Evolutionary conservation across 331 rosid species (phyloP).

Genomic region (Prunus yedoensis): DNA sequence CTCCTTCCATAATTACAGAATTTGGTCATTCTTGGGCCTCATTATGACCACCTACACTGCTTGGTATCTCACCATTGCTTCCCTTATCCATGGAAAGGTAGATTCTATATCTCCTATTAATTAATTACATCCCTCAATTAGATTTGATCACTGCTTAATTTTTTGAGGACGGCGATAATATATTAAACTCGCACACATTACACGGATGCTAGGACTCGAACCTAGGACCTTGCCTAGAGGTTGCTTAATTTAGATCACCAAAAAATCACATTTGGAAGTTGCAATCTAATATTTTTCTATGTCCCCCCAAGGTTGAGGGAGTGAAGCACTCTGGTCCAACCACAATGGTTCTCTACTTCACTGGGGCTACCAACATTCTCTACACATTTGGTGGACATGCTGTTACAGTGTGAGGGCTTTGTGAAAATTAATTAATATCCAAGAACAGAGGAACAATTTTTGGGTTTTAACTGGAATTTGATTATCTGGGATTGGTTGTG

Average conservation of each 20-base stretch:
- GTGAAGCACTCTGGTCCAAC: slow-evolving; percentile 95
- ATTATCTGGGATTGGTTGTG: slow-evolving; percentile 10
- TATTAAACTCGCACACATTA: too few relatives aligned
- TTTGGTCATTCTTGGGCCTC: slow-evolving; percentile 94
- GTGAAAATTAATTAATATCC: not conserved
- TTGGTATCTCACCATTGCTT: slow-evolving; percentile 95
- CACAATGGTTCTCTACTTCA: slow-evolving; percentile 85
- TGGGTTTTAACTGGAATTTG: slow-evolving; percentile 5
- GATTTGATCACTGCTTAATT: too few relatives aligned
- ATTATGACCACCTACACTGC: slow-evolving; percentile 93
- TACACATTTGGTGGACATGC: slow-evolving; percentile 99
- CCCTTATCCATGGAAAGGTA: slow-evolving; percentile 96
- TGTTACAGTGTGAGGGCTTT: slow-evolving; percentile 77
- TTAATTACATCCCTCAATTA: too few relatives aligned
- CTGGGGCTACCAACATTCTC: slow-evolving; percentile 97
- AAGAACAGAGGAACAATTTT: too few relatives aligned
- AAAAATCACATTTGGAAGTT: too few relatives aligned
- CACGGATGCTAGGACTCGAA: too few relatives aligned
- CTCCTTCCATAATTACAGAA: slow-evolving; percentile 92
- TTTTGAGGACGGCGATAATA: too few relatives aligned
- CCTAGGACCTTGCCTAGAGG: too few relatives aligned
- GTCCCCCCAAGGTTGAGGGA: slow-evolving; percentile 59
- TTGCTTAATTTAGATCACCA: too few relatives aligned
- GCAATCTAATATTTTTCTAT: not conserved
- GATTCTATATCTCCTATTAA: too few relatives aligned